Evolutionary conservation across 192 early-diverging fungal genomes (phyloP).

Genomic region (Coemansia sp.): DNA sequence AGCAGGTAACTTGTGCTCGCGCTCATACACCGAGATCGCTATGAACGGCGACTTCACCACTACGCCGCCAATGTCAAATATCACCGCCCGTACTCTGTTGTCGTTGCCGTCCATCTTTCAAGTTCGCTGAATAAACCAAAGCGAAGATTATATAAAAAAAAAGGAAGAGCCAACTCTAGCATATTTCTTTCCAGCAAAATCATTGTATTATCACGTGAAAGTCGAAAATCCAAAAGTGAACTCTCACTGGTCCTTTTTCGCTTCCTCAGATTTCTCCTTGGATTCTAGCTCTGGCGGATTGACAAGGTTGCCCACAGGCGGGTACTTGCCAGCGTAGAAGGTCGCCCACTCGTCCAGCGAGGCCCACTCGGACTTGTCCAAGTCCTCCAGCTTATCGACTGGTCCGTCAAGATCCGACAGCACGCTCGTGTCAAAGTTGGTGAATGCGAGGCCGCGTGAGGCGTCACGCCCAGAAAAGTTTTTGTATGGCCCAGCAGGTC

Average conservation of each 20-base stretch:
- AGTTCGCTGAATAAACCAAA: neutral
- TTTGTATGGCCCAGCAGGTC: constrained; percentile 87
- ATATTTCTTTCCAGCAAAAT: neutral
- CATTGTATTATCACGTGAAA: no score
- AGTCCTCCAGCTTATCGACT: constrained; percentile 79
- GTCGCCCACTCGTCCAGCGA: constrained; percentile 75
- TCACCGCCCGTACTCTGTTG: constrained; percentile 61
- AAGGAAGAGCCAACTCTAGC: no score
- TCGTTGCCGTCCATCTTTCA: neutral
- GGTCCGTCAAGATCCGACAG: constrained; percentile 66
- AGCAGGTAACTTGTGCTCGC: constrained; percentile 60
- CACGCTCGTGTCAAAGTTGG: constrained; percentile 78
- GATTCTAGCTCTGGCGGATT: constrained; percentile 20
- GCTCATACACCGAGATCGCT: constrained; percentile 71
- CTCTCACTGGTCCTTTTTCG: neutral
- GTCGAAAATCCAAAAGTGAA: neutral
- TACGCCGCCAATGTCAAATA: constrained; percentile 88
- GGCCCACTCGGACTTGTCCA: constrained; percentile 70
- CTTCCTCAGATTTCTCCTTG: constrained; percentile 1
- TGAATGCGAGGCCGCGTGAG: constrained; percentile 85
- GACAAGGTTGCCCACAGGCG: constrained; percentile 66
- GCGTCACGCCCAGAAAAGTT: constrained; percentile 98
- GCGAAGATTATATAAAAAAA: neutral
- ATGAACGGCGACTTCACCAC: constrained; percentile 77
- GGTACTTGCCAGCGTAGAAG: constrained; percentile 81